Evolutionary conservation across 2,329 filamentous ascomycete species (phyloP), one percentile per base, ranked within the genome.

Genomic region (Metarhizium sp.): DNA sequence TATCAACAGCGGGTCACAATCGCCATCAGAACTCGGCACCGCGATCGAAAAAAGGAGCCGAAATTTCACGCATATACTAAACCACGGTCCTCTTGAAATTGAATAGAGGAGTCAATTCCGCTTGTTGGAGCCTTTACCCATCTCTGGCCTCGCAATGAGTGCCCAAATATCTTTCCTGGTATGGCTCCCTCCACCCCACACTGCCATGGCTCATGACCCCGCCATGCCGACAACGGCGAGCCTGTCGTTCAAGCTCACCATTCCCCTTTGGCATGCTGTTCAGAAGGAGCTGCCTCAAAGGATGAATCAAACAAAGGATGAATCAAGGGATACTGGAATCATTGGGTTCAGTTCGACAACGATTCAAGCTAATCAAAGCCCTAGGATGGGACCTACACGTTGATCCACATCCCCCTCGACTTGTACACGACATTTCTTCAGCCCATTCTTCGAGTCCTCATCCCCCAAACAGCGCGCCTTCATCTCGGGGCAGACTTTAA

Each of bases 371-470:
- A 30, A 48, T 30, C 32, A 4, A 13, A 6, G 30, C 54, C 64
- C 57, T 74, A 97, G 94, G 87, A 95, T 65, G 90, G 90, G 62
- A 86, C 85, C 59, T 84, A 96, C 64, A 90, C 86, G 64, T 79
- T 99, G 58, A 90, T 97, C 65, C 92, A 96, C 70, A 92, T 97
- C 57, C 92, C 92, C 1, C 75, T 95, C 58, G 77, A 85, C 54
- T 79, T 94, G 50, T 87, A 96, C 70, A 77, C 86, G 5, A 81
- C 79, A 60, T 90, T 96, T 63, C 75, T 96, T 16, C 90, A 95
- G 66, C 86, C 92, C 2, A 92, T 97, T 60, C 77, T 96, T n/a
- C 85, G 86, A 62, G 79, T 96, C 43, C 80, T 97, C 49, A 82
- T 95, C 55, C 90, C 91, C 14, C 78, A 82, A 58, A 74, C 73